Conservation (phyloP, 306 rosid genomes). For the Quercus variabilis region DNA sequence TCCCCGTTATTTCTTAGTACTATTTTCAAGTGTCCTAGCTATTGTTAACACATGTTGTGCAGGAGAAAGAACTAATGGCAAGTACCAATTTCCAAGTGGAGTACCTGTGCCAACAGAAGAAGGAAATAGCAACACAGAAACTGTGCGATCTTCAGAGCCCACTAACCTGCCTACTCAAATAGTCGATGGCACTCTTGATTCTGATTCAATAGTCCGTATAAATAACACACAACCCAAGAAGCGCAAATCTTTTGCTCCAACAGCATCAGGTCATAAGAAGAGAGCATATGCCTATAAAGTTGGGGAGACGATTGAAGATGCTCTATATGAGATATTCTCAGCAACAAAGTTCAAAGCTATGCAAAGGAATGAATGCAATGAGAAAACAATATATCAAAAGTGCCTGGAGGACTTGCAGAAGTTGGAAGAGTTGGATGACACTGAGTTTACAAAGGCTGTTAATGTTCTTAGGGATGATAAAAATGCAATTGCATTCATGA, state of each 20-base stretch:
- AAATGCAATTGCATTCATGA: conserved; percentile 35
- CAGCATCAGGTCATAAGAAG: conserved; percentile 14
- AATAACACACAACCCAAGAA: conserved; percentile 22
- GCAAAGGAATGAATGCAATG: conserved; percentile 17
- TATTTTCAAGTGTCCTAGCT: not conserved
- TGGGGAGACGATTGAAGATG: conserved; percentile 25
- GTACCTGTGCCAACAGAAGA: conserved; percentile 27
- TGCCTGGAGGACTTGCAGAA: conserved; percentile 40
- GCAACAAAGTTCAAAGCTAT: conserved; percentile 26
- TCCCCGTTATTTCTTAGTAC: not conserved
- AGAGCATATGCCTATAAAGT: conserved; percentile 16
- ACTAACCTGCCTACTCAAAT: conserved; percentile 36
- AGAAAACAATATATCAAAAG: conserved; percentile 17
- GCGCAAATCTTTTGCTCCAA: conserved; percentile 12
- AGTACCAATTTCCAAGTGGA: conserved; percentile 28
- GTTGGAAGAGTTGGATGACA: conserved; percentile 31
- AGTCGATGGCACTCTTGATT: conserved; percentile 34
- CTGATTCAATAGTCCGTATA: conserved; percentile 24
- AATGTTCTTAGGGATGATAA: conserved; percentile 35
- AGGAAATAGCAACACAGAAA: conserved; percentile 39
- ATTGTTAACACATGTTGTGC: conserved; percentile 8
- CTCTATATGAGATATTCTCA: conserved; percentile 23
- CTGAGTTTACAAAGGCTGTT: conserved; percentile 32
- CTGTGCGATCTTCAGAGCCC: conserved; percentile 37
- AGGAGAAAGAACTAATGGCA: conserved; percentile 29